Percentiles rank a stretch among this genome's conserved stretches.
These are phyloP conservation scores for Nicotiana sylvestris DNA, from an alignment of 257 asterid genomes.

Conservation along the genomic window DNA sequence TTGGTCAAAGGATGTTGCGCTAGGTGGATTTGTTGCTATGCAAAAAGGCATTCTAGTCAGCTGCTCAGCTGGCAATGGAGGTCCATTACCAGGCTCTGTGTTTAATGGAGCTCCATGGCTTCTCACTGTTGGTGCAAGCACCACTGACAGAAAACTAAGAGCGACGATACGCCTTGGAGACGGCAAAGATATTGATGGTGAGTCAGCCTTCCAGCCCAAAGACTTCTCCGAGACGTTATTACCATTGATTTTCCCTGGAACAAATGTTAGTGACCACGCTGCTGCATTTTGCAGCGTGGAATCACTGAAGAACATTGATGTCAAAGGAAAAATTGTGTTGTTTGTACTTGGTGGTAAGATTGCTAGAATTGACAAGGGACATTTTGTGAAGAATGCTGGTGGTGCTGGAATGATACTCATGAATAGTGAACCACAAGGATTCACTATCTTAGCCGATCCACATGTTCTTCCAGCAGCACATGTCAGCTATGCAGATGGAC, in stretches of 20 bases:
- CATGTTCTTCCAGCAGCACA: conserved; percentile 30
- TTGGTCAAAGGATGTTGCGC: conserved; percentile 18
- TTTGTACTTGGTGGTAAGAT: conserved; percentile 16
- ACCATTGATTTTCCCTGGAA: conserved; percentile 20
- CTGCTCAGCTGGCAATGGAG: conserved; percentile 27
- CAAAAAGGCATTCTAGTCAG: conserved; percentile 28
- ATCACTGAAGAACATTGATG: conserved; percentile 13
- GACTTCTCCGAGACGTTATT: conserved; percentile 12
- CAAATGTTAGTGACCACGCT: not conserved
- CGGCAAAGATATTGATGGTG: conserved; percentile 13
- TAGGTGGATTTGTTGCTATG: conserved; percentile 28
- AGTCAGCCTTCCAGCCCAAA: conserved; percentile 18
- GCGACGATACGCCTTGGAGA: conserved; percentile 24
- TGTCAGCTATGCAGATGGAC: conserved; percentile 23
- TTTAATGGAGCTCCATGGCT: conserved; percentile 40
- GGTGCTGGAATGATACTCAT: conserved; percentile 40
- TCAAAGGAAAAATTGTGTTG: conserved; percentile 27
- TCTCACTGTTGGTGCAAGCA: conserved; percentile 41
- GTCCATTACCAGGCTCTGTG: conserved; percentile 17
- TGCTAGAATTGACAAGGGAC: conserved; percentile 18
- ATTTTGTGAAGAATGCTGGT: conserved; percentile 27
- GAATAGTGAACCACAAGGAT: not conserved
- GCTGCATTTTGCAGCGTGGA: conserved; percentile 14
- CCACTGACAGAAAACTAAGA: conserved; percentile 21
- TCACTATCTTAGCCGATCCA: conserved; percentile 12